Percentiles rank a stretch among this genome's conserved stretches.
phyloP scores from a whole-genome alignment of 495 filamentous ascomycete genomes.

The Penicillium turbatum region DNA sequence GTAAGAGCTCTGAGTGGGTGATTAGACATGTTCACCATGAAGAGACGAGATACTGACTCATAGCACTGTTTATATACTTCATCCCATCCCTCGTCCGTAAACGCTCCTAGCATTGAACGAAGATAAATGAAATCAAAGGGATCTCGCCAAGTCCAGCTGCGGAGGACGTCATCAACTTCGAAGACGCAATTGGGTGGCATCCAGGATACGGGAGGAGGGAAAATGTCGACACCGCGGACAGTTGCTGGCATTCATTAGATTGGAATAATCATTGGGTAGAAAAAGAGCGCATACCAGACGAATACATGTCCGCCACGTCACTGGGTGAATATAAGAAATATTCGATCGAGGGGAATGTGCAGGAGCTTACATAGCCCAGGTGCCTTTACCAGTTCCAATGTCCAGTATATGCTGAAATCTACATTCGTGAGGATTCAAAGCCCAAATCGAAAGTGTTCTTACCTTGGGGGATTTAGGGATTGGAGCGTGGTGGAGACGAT shows the following conservation, averaged over 20 bases:
- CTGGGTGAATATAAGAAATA: not conserved
- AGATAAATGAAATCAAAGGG: slow-evolving; percentile 31
- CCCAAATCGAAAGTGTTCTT: not conserved
- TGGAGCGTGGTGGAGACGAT: not conserved
- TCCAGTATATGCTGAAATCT: not conserved
- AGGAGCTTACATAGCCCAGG: not conserved
- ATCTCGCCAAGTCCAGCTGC: slow-evolving; percentile 24
- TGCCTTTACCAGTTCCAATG: not conserved
- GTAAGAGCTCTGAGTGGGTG: slow-evolving; percentile 15
- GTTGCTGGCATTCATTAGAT: slow-evolving; percentile 1
- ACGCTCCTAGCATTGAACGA: slow-evolving; percentile 18
- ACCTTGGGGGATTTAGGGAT: not conserved
- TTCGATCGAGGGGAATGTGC: not conserved
- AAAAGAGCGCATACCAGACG: not conserved
- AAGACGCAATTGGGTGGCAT: slow-evolving; percentile 22
- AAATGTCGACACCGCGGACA: slow-evolving; percentile 17
- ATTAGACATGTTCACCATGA: no score
- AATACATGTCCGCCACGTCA: not conserved
- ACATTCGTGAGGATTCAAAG: not conserved
- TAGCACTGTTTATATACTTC: slow-evolving; percentile 24
- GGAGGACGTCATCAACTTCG: slow-evolving; percentile 25
- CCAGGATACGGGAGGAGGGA: slow-evolving; percentile 4
- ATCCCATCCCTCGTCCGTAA: slow-evolving; percentile 23
- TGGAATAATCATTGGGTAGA: not conserved
- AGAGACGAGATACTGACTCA: no score